Conservation (phyloP, 2,329 filamentous ascomycete genomes). For the Eutypella sp. region DNA sequence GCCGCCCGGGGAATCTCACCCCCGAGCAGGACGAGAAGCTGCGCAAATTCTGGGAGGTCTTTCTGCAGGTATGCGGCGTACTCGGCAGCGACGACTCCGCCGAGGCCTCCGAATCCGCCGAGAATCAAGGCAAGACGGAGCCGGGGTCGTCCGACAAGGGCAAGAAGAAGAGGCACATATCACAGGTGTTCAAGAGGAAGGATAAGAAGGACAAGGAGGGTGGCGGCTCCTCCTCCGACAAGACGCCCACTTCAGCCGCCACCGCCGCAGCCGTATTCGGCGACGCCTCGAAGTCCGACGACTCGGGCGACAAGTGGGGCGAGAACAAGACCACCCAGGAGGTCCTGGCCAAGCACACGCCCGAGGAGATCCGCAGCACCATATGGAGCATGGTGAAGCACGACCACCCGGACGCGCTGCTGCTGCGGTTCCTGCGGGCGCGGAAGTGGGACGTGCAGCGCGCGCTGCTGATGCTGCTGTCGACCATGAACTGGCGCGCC, state of each 20-base stretch:
- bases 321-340: slow-evolving; percentile 82
- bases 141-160: slow-evolving; percentile 59
- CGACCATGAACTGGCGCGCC: slow-evolving; percentile 87
- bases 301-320: slow-evolving; percentile 85
- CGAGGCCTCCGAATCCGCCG: slow-evolving; percentile 19
- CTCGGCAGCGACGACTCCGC: slow-evolving; percentile 30
- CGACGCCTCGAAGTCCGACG: slow-evolving; percentile 41
- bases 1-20: slow-evolving; percentile 83
- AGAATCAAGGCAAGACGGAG: slow-evolving; percentile 20
- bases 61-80: slow-evolving; percentile 72
- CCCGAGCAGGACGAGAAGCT: slow-evolving; percentile 83
- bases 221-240: slow-evolving; percentile 30
- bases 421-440: slow-evolving; percentile 80
- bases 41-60: slow-evolving; percentile 75
- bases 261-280: no score
- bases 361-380: slow-evolving; percentile 72
- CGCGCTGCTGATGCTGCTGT: slow-evolving; percentile 88
- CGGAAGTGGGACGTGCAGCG: slow-evolving; percentile 94
- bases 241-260: slow-evolving; percentile 32
- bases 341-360: slow-evolving; percentile 68
- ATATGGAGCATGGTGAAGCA: slow-evolving; percentile 96
- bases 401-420: slow-evolving; percentile 82
- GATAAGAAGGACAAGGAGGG: slow-evolving; percentile 51
- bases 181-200: slow-evolving; percentile 63
- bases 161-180: slow-evolving; percentile 65